phyloP scores from a whole-genome alignment of 176 grass and related monocot species.

The Zea luxurians region DNA sequence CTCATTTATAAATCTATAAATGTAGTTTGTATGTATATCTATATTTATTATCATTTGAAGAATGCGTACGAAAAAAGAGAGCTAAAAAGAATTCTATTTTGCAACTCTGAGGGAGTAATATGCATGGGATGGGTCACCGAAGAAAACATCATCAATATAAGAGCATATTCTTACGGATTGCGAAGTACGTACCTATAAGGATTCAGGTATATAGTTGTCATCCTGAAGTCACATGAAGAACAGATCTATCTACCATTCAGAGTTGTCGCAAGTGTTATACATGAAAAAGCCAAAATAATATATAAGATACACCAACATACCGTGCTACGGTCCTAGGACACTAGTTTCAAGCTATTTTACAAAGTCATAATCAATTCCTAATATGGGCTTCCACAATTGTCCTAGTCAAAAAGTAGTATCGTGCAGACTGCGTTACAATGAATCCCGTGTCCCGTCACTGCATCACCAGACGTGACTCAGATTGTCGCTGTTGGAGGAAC shows the following conservation, averaged over 20 bases:
- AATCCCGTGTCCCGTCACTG: constrained; percentile 1
- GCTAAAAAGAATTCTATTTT: no score
- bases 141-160: constrained; percentile 4
- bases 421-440: neutral
- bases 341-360: constrained; percentile 45
- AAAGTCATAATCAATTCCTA: constrained; percentile 31
- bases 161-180: neutral
- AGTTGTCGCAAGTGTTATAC: constrained; percentile 24
- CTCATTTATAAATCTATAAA: no score
- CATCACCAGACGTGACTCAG: constrained; percentile 30
- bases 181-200: constrained; percentile 14
- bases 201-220: constrained; percentile 5
- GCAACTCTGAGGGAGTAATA: no score
- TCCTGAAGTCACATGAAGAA: neutral
- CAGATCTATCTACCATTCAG: neutral
- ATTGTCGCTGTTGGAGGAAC: constrained; percentile 2
- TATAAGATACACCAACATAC: constrained; percentile 12
- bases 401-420: neutral
- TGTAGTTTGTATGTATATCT: no score
- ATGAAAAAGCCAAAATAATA: constrained; percentile 30
- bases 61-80: no score
- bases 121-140: neutral
- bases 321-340: neutral
- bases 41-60: no score
- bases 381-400: neutral